These are phyloP conservation scores for Rhizopogon vulgaris DNA, from an alignment of 768 basidiomycete species.

Conservation along the genomic window DNA sequence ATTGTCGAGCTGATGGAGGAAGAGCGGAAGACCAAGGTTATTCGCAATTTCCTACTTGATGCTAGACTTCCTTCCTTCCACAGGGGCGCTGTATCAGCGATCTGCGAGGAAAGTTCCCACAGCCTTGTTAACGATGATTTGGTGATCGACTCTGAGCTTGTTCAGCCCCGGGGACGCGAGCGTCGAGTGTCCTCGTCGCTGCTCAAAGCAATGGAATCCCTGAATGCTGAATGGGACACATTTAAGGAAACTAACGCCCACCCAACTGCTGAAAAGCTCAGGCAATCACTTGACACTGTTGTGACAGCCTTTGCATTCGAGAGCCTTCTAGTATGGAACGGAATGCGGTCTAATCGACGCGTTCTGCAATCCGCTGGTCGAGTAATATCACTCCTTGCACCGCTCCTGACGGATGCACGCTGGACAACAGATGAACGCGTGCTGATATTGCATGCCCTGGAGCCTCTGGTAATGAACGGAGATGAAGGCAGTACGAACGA, in stretches of 20 bases:
- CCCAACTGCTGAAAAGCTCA: constrained; percentile 56
- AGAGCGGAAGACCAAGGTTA: constrained; percentile 47
- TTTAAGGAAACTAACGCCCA: constrained; percentile 26
- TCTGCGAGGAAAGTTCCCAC: not conserved
- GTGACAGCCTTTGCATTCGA: constrained; percentile 67
- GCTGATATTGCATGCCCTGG: constrained; percentile 57
- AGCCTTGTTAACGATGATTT: not conserved
- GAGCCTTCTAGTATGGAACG: constrained; percentile 57
- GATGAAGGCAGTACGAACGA: constrained; percentile 21
- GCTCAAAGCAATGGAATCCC: constrained; percentile 51
- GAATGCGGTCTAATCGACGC: constrained; percentile 50
- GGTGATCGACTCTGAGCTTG: constrained; percentile 24
- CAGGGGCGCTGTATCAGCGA: constrained; percentile 3
- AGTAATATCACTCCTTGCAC: constrained; percentile 36
- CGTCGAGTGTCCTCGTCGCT: constrained; percentile 58
- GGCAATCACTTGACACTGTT: constrained; percentile 64
- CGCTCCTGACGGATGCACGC: constrained; percentile 30
- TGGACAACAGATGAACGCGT: constrained; percentile 64
- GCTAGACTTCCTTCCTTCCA: constrained; percentile 50
- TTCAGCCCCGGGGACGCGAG: constrained; percentile 52
- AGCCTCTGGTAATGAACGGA: constrained; percentile 50
- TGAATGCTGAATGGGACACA: constrained; percentile 44
- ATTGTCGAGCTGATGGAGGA: constrained; percentile 58
- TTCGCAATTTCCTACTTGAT: constrained; percentile 66
- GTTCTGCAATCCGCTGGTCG: constrained; percentile 62